Conservation (phyloP, 169 alveolate species). For the Cryptosporidium bovis region DNA sequence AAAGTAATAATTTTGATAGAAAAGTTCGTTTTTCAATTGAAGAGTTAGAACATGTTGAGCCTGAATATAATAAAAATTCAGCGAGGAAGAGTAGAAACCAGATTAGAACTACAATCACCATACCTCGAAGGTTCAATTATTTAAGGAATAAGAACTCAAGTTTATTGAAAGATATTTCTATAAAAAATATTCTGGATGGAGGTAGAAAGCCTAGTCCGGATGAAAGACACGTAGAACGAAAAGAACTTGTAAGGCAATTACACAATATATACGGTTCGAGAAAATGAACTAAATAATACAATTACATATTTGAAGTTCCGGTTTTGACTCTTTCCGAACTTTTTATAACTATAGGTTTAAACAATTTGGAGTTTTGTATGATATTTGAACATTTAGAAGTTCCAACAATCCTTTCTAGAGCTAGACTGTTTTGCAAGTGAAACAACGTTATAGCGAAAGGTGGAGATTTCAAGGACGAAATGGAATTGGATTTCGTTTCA, state of each 20-base stretch:
- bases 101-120: not conserved
- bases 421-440: slow-evolving; percentile 59
- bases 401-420: slow-evolving; percentile 72
- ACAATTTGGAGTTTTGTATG: slow-evolving; percentile 22
- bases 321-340: not conserved
- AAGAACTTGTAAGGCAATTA: slow-evolving; percentile 34
- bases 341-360: slow-evolving; percentile 39
- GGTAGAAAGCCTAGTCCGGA: slow-evolving; percentile 24
- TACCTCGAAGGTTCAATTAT: slow-evolving; percentile 68
- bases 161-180: slow-evolving; percentile 55
- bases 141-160: slow-evolving; percentile 60
- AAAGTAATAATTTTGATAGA: slow-evolving; percentile 13
- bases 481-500: not conserved
- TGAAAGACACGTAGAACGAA: slow-evolving; percentile 50
- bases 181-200: slow-evolving; percentile 32
- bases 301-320: not conserved
- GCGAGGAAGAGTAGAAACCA: not conserved
- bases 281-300: not conserved
- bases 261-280: slow-evolving; percentile 29
- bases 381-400: slow-evolving; percentile 50
- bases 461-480: too few relatives aligned
- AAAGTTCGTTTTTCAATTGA: slow-evolving; percentile 43
- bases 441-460: slow-evolving; percentile 48
- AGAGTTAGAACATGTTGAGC: not conserved
- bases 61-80: slow-evolving; percentile 1